Conservation (phyloP, 257 asterid species). For the Plantago elongata region DNA sequence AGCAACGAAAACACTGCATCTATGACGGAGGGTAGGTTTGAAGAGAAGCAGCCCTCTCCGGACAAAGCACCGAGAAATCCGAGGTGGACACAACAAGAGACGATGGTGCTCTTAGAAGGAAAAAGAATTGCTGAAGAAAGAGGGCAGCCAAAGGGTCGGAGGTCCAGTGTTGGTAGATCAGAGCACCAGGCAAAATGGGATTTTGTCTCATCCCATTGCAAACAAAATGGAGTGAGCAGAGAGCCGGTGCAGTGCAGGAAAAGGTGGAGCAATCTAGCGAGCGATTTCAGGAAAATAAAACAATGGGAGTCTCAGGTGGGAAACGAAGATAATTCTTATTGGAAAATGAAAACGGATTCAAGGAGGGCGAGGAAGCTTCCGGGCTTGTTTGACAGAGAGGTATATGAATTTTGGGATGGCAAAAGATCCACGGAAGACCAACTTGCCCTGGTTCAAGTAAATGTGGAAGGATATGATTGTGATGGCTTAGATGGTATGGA, state of each 20-base stretch:
- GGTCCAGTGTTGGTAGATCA: slow-evolving; percentile 31
- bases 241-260: slow-evolving; percentile 76
- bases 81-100: slow-evolving; percentile 73
- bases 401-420: slow-evolving; percentile 56
- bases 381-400: slow-evolving; percentile 53
- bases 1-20: slow-evolving; percentile 21
- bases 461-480: slow-evolving; percentile 28
- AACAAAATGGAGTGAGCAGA: slow-evolving; percentile 45
- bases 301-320: slow-evolving; percentile 40
- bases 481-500: slow-evolving; percentile 27
- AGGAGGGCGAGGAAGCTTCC: slow-evolving; percentile 60
- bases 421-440: slow-evolving; percentile 25
- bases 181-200: slow-evolving; percentile 64
- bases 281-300: slow-evolving; percentile 76
- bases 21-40: slow-evolving; percentile 9
- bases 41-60: slow-evolving; percentile 19
- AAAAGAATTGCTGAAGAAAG: slow-evolving; percentile 55
- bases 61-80: slow-evolving; percentile 60
- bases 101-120: slow-evolving; percentile 60
- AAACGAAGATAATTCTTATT: slow-evolving; percentile 38
- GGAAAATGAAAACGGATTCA: slow-evolving; percentile 66
- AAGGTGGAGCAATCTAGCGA: slow-evolving; percentile 75
- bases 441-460: slow-evolving; percentile 36
- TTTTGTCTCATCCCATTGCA: slow-evolving; percentile 61
- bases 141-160: slow-evolving; percentile 38